A percentile compares a stretch with the other conserved stretches of the same genome.
Evolutionary conservation across 1,284 basidiomycete species (phyloP).

Genomic region (Trichosporon ovoides): DNA sequence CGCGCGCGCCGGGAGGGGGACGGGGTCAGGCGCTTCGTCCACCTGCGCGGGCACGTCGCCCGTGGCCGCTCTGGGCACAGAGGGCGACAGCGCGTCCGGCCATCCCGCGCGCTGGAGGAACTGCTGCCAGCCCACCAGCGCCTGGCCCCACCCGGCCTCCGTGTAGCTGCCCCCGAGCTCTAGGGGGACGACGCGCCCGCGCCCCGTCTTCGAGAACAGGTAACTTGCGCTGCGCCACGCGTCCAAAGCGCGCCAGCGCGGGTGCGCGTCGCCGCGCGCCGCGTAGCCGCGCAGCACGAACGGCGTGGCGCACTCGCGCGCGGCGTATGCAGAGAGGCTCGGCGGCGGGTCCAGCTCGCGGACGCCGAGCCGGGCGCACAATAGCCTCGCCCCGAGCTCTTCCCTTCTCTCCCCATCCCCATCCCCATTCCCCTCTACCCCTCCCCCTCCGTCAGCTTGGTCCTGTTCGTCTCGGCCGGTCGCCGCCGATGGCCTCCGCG

Average conservation of each 20-base stretch:
- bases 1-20: too few species aligned
- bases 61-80: too few species aligned
- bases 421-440: constrained; percentile 27
- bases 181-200: constrained; percentile 78
- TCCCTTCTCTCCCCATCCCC: too few species aligned
- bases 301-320: constrained; percentile 53
- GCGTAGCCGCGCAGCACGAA: constrained; percentile 65
- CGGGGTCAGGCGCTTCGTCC: too few species aligned
- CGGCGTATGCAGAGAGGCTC: constrained; percentile 57
- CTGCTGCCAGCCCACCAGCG: constrained; percentile 68
- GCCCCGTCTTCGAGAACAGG: constrained; percentile 62
- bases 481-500: constrained; percentile 54
- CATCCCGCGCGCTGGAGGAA: constrained; percentile 62
- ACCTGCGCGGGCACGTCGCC: too few species aligned
- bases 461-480: constrained; percentile 17
- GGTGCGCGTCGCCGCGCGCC: constrained; percentile 62
- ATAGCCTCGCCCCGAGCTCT: too few species aligned
- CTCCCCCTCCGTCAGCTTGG: not conserved
- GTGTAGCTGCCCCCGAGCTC: constrained; percentile 85
- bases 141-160: constrained; percentile 72
- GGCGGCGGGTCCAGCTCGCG: constrained; percentile 56
- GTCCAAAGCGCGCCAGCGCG: constrained; percentile 53
- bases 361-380: constrained; percentile 38
- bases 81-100: constrained; percentile 17
- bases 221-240: constrained; percentile 68